phyloP scores from a whole-genome alignment of 495 filamentous ascomycete genomes.

The Xylaria acuta region DNA sequence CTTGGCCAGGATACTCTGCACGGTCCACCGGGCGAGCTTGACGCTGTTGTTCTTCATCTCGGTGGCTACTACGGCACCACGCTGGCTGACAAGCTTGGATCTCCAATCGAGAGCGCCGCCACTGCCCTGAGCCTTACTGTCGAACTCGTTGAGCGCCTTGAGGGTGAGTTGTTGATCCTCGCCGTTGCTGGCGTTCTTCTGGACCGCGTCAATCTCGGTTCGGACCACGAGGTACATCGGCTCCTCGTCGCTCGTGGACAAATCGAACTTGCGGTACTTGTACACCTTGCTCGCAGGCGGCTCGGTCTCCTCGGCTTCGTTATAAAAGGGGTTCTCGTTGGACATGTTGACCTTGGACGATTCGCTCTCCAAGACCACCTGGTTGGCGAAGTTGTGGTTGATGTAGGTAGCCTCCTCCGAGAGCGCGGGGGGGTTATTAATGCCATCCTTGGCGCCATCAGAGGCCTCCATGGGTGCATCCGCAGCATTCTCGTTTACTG shows the following conservation, averaged over 20 bases:
- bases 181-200: slow-evolving; percentile 88
- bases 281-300: slow-evolving; percentile 94
- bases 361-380: slow-evolving; percentile 85
- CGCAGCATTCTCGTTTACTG: slow-evolving; percentile 98
- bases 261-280: slow-evolving; percentile 96
- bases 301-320: slow-evolving; percentile 87
- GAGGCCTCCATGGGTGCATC: slow-evolving; percentile 90
- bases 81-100: slow-evolving; percentile 86
- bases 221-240: slow-evolving; percentile 91
- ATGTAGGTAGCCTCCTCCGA: slow-evolving; percentile 98
- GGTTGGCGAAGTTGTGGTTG: slow-evolving; percentile 98
- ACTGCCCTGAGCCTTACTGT: slow-evolving; percentile 93
- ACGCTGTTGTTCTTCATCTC: slow-evolving; percentile 99
- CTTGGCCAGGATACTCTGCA: slow-evolving; percentile 92
- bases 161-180: slow-evolving; percentile 89
- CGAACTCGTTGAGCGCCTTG: slow-evolving; percentile 98
- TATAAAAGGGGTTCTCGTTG: slow-evolving; percentile 97
- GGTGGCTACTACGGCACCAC: slow-evolving; percentile 96
- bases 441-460: slow-evolving; percentile 90
- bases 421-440: slow-evolving; percentile 89
- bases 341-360: slow-evolving; percentile 77
- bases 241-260: slow-evolving; percentile 90
- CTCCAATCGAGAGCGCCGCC: slow-evolving; percentile 96
- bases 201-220: slow-evolving; percentile 93
- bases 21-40: slow-evolving; percentile 97